Conservation (phyloP, 2,329 filamentous ascomycete genomes). For the Metarhizium brunneum region DNA sequence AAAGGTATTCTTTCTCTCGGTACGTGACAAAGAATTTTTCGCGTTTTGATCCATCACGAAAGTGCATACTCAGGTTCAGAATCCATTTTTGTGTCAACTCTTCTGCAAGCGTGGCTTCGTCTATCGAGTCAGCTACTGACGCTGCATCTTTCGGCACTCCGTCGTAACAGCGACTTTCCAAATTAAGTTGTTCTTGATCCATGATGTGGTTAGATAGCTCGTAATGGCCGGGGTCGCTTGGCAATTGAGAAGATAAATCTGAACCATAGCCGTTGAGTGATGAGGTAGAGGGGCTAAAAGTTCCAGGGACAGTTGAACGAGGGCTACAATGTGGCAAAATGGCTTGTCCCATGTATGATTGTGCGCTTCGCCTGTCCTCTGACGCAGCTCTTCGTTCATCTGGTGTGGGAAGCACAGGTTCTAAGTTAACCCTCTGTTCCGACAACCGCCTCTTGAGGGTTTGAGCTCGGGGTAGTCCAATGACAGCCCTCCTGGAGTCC, state of each 20-base stretch:
- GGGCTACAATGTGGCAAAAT: conserved; percentile 20
- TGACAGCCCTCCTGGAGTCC: conserved; percentile 53
- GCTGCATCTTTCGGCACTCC: conserved; percentile 26
- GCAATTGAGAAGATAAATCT: not conserved
- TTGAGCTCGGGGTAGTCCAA: conserved; percentile 64
- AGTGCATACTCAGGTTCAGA: conserved; percentile 96
- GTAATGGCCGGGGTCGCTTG: not conserved
- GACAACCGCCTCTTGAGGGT: conserved; percentile 80
- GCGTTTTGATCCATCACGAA: conserved; percentile 80
- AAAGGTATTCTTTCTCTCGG: conserved; percentile 67
- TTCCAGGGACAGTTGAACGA: conserved; percentile 39
- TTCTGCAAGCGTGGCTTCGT: conserved; percentile 59
- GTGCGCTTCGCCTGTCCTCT: conserved; percentile 37
- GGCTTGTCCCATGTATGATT: not conserved
- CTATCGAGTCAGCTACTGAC: conserved; percentile 42
- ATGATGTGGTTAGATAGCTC: not conserved
- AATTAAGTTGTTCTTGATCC: not conserved
- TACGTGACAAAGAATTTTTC: conserved; percentile 99
- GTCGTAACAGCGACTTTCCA: conserved; percentile 7
- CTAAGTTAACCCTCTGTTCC: conserved; percentile 65
- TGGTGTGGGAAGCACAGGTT: conserved; percentile 52
- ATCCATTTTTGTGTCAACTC: conserved; percentile 91
- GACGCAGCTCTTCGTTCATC: conserved; percentile 66
- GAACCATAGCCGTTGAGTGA: not conserved
- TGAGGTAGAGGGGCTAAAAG: conserved; percentile 19